Percentiles rank a stretch among this genome's conserved stretches.
Evolutionary conservation across 805 yeast species (phyloP).

Genomic region (Isabelozyma gotoi): DNA sequence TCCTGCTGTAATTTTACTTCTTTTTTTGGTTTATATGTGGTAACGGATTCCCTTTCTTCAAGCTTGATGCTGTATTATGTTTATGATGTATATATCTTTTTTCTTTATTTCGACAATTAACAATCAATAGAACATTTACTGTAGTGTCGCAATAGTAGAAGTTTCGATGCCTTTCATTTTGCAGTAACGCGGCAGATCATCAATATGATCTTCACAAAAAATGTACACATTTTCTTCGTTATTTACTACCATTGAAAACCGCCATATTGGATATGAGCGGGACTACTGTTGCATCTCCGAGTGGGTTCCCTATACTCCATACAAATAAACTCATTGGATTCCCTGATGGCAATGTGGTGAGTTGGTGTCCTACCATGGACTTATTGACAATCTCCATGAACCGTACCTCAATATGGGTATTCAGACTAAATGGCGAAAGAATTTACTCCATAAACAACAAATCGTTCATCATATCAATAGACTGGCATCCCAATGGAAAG

Average conservation of each 20-base stretch:
- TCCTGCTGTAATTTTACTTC: background rate
- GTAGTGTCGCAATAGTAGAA: too few species aligned
- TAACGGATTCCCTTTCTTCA: background rate
- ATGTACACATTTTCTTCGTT: too few species aligned
- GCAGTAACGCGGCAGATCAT: too few species aligned
- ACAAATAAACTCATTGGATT: slow-evolving; percentile 19
- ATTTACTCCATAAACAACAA: slow-evolving; percentile 48
- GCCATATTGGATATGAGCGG: background rate
- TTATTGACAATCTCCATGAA: slow-evolving; percentile 54
- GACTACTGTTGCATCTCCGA: too few species aligned
- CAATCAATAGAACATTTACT: too few species aligned
- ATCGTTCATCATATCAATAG: slow-evolving; percentile 27
- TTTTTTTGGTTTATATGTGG: too few species aligned
- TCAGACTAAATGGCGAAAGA: slow-evolving; percentile 52
- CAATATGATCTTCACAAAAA: too few species aligned
- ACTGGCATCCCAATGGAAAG: slow-evolving; percentile 36
- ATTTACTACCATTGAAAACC: background rate
- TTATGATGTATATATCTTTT: background rate
- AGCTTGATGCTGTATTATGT: background rate
- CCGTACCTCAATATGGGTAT: slow-evolving; percentile 47
- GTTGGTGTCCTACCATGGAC: slow-evolving; percentile 56
- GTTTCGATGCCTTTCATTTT: too few species aligned
- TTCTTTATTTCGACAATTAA: background rate
- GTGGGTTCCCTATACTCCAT: background rate
- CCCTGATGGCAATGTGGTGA: slow-evolving; percentile 37